phyloP scores from a whole-genome alignment of 2,329 filamentous ascomycete genomes.

The Penicillium hesseltinei region DNA sequence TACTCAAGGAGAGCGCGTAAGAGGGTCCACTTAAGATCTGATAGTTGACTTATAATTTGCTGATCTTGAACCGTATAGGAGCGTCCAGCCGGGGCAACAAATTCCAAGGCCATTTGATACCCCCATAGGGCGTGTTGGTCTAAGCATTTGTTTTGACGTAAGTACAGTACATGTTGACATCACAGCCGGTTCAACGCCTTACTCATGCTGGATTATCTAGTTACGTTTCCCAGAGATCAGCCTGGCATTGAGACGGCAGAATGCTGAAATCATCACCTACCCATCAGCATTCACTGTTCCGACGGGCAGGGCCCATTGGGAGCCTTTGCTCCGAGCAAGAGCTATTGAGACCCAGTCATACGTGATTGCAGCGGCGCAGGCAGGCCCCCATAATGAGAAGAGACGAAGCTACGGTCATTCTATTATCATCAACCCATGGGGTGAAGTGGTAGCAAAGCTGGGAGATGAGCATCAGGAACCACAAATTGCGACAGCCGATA shows the following conservation, averaged over 20 bases:
- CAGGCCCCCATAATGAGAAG: slow-evolving; percentile 71
- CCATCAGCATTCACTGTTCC: slow-evolving; percentile 87
- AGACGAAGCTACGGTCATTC: slow-evolving; percentile 81
- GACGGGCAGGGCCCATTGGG: slow-evolving; percentile 85
- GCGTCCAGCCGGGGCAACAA: slow-evolving; percentile 64
- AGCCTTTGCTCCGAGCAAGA: slow-evolving; percentile 70
- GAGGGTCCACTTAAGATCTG: too few species aligned
- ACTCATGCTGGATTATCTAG: slow-evolving; percentile 29
- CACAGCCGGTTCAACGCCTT: background rate
- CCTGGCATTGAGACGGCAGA: slow-evolving; percentile 62
- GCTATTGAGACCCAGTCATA: slow-evolving; percentile 89
- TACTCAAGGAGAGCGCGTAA: slow-evolving; percentile 60
- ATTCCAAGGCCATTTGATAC: slow-evolving; percentile 72
- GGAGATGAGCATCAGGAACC: slow-evolving; percentile 46
- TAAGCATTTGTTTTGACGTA: slow-evolving; percentile 84
- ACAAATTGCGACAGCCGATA: slow-evolving; percentile 51
- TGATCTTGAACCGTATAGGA: slow-evolving; percentile 32
- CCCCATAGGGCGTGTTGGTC: slow-evolving; percentile 70
- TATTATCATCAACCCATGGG: slow-evolving; percentile 86
- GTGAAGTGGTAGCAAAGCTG: slow-evolving; percentile 67
- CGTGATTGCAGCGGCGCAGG: slow-evolving; percentile 82
- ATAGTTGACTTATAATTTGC: background rate
- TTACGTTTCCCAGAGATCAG: slow-evolving; percentile 77
- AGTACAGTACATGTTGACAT: slow-evolving; percentile 17
- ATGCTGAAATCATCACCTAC: slow-evolving; percentile 77